Percentiles rank a stretch among this genome's conserved stretches.
phyloP scores from a whole-genome alignment of 768 basidiomycete species.

The Lactifluus volemus region DNA sequence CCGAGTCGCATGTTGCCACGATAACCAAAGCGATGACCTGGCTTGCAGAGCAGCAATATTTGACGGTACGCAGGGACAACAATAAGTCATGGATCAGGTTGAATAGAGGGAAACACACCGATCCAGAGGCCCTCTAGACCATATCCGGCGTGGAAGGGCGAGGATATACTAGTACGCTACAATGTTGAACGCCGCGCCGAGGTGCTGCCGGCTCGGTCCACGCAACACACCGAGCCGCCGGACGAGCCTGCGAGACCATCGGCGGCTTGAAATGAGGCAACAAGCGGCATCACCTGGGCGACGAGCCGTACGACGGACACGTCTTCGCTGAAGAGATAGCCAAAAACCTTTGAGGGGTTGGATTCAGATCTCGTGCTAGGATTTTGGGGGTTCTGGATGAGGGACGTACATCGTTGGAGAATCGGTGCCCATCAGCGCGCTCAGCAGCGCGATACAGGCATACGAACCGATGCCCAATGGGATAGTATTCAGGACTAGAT shows the following conservation, averaged over 20 bases:
- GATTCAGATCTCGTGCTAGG: not conserved
- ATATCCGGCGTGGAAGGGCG: conserved; percentile 36
- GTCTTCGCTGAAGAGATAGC: conserved; percentile 64
- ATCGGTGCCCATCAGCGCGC: conserved; percentile 47
- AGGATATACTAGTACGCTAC: conserved; percentile 49
- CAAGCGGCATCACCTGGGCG: conserved; percentile 41
- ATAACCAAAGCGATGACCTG: conserved; percentile 66
- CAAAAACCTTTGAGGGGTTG: conserved; percentile 39
- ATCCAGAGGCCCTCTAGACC: conserved; percentile 48
- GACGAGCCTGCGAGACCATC: conserved; percentile 47
- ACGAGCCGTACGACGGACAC: conserved; percentile 42
- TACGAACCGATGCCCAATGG: conserved; percentile 59
- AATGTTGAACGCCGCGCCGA: conserved; percentile 67
- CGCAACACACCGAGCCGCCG: conserved; percentile 35
- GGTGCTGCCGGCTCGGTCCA: conserved; percentile 51
- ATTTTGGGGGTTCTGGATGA: too few species aligned
- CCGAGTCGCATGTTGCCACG: conserved; percentile 51
- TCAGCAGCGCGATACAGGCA: conserved; percentile 30
- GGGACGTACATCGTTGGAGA: conserved; percentile 43
- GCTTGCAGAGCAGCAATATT: conserved; percentile 30
- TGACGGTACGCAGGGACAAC: not conserved
- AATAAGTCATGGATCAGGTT: not conserved
- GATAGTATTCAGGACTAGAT: conserved; percentile 58
- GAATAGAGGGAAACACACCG: conserved; percentile 23
- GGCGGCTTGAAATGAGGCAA: conserved; percentile 48